Conservation (phyloP, 2,329 filamentous ascomycete species). For the Trichoderma koningii region DNA sequence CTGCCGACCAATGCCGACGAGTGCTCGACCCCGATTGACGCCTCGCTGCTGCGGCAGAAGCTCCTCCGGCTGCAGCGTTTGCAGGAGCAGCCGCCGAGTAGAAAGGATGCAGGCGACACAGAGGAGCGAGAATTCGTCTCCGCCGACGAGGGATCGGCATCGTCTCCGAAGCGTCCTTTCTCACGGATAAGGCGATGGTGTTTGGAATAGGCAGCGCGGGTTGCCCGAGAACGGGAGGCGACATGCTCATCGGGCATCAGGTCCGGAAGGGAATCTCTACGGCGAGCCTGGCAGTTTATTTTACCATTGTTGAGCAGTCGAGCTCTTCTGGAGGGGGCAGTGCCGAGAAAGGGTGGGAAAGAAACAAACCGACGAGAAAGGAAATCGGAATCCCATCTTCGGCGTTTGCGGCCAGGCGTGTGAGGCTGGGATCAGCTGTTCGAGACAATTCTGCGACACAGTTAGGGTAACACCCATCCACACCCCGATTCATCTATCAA, state of each 20-base stretch:
- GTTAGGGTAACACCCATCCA: not conserved
- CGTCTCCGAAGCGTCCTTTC: slow-evolving; percentile 6
- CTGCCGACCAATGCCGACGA: too few relatives aligned
- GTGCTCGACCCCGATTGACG: too few relatives aligned
- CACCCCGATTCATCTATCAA: not conserved
- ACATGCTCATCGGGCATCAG: too few relatives aligned
- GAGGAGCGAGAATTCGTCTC: slow-evolving; percentile 1
- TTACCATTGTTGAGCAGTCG: not conserved
- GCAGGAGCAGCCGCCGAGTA: slow-evolving; percentile 23
- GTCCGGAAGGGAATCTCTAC: too few relatives aligned
- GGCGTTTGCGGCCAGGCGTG: slow-evolving; percentile 13
- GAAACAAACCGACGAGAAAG: not conserved
- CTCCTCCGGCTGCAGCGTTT: not conserved
- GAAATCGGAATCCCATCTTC: not conserved
- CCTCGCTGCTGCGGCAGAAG: too few relatives aligned
- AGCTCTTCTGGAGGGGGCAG: not conserved
- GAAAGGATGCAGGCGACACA: slow-evolving; percentile 8
- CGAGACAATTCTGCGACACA: slow-evolving; percentile 24
- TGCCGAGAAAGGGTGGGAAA: too few relatives aligned
- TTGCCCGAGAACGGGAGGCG: too few relatives aligned
- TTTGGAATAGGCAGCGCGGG: not conserved
- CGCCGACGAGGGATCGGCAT: slow-evolving; percentile 21
- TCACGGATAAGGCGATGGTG: slow-evolving; percentile 10
- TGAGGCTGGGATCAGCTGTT: slow-evolving; percentile 11
- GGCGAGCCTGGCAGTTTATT: too few relatives aligned